Conservation (phyloP, 345 rosid species). For the Heritiera fomes region DNA sequence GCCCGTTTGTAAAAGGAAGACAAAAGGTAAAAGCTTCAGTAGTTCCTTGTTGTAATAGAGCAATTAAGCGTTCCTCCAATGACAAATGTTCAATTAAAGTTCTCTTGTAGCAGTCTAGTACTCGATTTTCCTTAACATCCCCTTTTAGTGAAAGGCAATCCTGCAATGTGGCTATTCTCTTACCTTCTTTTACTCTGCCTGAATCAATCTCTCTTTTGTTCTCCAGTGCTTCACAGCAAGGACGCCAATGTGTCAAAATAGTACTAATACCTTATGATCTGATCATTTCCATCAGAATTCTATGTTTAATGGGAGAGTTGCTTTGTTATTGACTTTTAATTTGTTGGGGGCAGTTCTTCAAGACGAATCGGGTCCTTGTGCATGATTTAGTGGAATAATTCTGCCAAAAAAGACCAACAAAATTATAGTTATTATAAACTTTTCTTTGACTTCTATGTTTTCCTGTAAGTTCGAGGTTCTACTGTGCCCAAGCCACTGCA, state of each 20-base stretch:
- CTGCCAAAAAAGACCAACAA: not conserved
- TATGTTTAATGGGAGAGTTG: not conserved
- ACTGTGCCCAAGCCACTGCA: conserved; percentile 9
- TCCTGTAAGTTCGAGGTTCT: conserved; percentile 29
- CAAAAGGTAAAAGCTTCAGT: conserved; percentile 35
- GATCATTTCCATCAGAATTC: not conserved
- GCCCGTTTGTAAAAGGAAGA: conserved; percentile 54
- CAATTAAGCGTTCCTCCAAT: not conserved
- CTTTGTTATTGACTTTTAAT: not conserved
- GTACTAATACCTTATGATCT: not conserved
- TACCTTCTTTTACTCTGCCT: not conserved
- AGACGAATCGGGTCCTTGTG: not conserved
- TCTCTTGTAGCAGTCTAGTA: not conserved
- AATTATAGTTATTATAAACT: not conserved
- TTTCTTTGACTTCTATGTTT: not conserved
- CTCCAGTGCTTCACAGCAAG: not conserved
- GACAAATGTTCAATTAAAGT: not conserved
- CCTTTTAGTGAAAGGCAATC: not conserved
- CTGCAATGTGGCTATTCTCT: not conserved
- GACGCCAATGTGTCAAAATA: not conserved
- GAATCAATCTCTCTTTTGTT: not conserved
- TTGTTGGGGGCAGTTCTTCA: not conserved
- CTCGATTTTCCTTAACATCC: not conserved
- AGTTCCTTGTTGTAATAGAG: not conserved
- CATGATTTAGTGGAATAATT: not conserved